phyloP scores from a whole-genome alignment of 2,329 filamentous ascomycete species.

The Niveomyces coronatus region DNA sequence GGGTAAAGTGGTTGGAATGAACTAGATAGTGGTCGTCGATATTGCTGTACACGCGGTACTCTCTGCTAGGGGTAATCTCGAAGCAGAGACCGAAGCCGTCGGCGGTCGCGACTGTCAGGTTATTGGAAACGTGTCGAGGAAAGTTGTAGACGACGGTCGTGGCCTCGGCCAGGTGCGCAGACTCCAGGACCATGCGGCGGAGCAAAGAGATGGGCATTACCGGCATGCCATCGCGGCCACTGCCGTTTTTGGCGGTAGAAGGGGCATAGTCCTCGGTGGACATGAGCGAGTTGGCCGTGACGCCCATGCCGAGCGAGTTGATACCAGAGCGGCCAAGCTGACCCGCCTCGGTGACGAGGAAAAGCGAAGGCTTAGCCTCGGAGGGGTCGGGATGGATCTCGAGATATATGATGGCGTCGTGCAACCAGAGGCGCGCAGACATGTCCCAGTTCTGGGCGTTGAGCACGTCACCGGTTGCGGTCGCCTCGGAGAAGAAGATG shows the following conservation, averaged over 20 bases:
- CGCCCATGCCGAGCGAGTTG: conserved; percentile 8
- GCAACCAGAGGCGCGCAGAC: conserved; percentile 7
- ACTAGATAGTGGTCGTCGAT: conserved; percentile 2
- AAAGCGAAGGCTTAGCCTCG: conserved; percentile 7
- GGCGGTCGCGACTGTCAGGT: conserved; percentile 8
- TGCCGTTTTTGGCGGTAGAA: no score
- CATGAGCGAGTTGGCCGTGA: conserved; percentile 10
- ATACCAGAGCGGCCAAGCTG: conserved; percentile 10
- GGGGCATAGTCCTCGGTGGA: conserved; percentile 11
- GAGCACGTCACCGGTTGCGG: conserved; percentile 5
- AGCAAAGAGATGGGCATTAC: conserved; percentile 9
- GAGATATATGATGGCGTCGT: conserved; percentile 7
- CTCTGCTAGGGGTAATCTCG: conserved; percentile 5
- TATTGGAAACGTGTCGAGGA: conserved; percentile 10
- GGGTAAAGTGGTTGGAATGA: conserved; percentile 9
- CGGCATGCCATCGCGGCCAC: background rate
- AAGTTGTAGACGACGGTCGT: conserved; percentile 8
- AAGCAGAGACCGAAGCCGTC: conserved; percentile 7
- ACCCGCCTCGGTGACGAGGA: conserved; percentile 9
- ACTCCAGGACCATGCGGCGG: conserved; percentile 8
- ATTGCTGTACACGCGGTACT: background rate
- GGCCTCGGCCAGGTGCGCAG: conserved; percentile 6
- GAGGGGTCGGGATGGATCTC: conserved; percentile 9
- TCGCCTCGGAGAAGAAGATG: conserved; percentile 4
- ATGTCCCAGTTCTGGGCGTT: conserved; percentile 11